phyloP scores from a whole-genome alignment of 805 yeast species.

The Schwanniomyces yamadae region DNA sequence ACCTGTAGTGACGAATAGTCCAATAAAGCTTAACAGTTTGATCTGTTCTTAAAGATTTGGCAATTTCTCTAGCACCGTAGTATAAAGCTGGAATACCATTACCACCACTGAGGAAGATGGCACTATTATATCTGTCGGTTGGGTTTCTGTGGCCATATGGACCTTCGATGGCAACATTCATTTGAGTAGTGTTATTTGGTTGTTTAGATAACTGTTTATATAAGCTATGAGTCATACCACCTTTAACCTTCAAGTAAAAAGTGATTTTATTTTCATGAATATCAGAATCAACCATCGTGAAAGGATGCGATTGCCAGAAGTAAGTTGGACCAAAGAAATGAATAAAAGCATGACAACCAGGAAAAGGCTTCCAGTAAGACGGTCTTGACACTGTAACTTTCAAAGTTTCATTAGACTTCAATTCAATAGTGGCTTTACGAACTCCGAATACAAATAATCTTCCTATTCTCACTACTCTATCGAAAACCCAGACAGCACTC shows the following conservation, averaged over 20 bases:
- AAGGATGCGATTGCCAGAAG: constrained; percentile 47
- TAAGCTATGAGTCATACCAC: constrained; percentile 35
- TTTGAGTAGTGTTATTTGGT: constrained; percentile 26
- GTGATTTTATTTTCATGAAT: constrained; percentile 19
- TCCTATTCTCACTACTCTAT: constrained; percentile 27
- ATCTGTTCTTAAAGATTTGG: constrained; percentile 11
- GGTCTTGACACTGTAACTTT: constrained; percentile 38
- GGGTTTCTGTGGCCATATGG: constrained; percentile 64
- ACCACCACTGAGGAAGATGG: constrained; percentile 69
- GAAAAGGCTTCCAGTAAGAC: constrained; percentile 32
- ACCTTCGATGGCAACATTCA: constrained; percentile 53
- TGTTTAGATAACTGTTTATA: constrained; percentile 21
- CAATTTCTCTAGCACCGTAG: constrained; percentile 29
- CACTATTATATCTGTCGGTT: constrained; percentile 48
- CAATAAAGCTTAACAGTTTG: constrained; percentile 31
- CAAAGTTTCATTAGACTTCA: constrained; percentile 37
- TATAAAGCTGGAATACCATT: constrained; percentile 66
- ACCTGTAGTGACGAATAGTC: constrained; percentile 40
- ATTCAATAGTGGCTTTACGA: constrained; percentile 29
- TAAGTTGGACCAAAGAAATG: constrained; percentile 32
- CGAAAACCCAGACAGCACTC: constrained; percentile 38
- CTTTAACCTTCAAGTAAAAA: constrained; percentile 36
- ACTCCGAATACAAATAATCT: constrained; percentile 34
- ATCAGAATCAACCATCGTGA: constrained; percentile 31
- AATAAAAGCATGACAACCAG: constrained; percentile 43